Conservation (phyloP, 2,329 filamentous ascomycete genomes). For the Venturia asperata region DNA sequence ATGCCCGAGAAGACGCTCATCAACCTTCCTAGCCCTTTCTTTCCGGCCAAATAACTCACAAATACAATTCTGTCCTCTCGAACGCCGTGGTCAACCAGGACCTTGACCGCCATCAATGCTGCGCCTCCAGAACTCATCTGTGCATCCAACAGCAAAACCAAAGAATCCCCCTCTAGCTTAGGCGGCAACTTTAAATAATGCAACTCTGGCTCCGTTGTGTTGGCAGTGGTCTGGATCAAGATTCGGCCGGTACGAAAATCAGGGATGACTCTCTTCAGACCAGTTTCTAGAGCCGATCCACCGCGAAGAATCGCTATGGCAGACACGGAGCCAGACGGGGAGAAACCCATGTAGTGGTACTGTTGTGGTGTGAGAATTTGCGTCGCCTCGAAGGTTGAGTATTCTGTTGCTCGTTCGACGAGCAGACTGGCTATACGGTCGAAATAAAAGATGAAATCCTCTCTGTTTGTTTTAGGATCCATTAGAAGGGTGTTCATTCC, state of each 20-base stretch:
- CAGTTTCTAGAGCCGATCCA: constrained; percentile 80
- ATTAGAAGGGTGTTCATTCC: constrained; percentile 90
- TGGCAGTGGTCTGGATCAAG: constrained; percentile 75
- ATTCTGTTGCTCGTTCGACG: constrained; percentile 55
- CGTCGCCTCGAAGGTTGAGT: constrained; percentile 51
- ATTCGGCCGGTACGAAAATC: constrained; percentile 85
- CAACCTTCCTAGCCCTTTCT: constrained; percentile 73
- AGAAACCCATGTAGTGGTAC: constrained; percentile 63
- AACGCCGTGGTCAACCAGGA: constrained; percentile 92
- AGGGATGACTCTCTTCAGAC: constrained; percentile 81
- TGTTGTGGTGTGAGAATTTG: constrained; percentile 65
- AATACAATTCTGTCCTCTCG: constrained; percentile 77
- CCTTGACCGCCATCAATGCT: constrained; percentile 86
- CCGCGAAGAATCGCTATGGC: constrained; percentile 85
- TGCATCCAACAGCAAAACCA: constrained; percentile 79
- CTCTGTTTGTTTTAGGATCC: constrained; percentile 66
- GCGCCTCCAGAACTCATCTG: constrained; percentile 91
- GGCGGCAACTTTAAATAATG: constrained; percentile 76
- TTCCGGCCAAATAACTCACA: constrained; percentile 85
- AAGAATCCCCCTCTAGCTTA: constrained; percentile 66
- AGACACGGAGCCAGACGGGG: constrained; percentile 56
- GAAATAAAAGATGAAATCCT: constrained; percentile 98
- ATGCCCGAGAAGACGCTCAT: constrained; percentile 84
- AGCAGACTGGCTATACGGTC: constrained; percentile 80
- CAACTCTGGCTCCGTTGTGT: constrained; percentile 74